Percentiles rank a stretch among this genome's conserved stretches.
These are phyloP conservation scores for Quercus lobata DNA, from an alignment of 331 rosid species.

Conservation along the genomic window DNA sequence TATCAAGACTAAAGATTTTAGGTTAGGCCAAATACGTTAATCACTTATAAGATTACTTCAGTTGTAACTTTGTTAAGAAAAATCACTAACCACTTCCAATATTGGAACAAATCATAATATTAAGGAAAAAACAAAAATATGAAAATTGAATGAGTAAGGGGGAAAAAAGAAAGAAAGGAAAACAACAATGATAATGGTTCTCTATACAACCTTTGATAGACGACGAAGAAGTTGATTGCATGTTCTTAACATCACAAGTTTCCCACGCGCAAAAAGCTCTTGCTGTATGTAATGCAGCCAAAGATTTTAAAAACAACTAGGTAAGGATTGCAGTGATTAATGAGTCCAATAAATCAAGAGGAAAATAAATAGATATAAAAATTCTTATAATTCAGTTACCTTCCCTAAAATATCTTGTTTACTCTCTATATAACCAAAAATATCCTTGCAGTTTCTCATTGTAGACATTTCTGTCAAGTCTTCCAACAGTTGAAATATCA, in stretches of 20 bases:
- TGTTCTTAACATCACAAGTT: slow-evolving; percentile 96
- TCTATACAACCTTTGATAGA: slow-evolving; percentile 70
- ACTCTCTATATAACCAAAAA: slow-evolving; percentile 94
- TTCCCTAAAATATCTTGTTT: slow-evolving; percentile 93
- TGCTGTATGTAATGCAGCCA: slow-evolving; percentile 52
- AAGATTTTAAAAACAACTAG: slow-evolving; percentile 11
- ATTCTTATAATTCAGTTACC: slow-evolving; percentile 34
- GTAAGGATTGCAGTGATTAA: slow-evolving; percentile 5
- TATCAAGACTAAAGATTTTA: too few relatives aligned
- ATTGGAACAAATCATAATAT: neutral
- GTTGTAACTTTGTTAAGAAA: neutral
- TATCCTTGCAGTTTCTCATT: slow-evolving; percentile 94
- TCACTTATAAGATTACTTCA: neutral
- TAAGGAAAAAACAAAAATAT: neutral
- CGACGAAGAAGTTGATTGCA: slow-evolving; percentile 99
- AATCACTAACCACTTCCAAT: neutral
- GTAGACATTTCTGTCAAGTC: slow-evolving; percentile 99
- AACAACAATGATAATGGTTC: neutral
- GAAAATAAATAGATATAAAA: neutral
- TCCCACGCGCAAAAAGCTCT: slow-evolving; percentile 97
- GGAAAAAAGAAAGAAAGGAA: neutral
- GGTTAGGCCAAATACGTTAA: too few relatives aligned
- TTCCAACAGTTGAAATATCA: slow-evolving; percentile 96
- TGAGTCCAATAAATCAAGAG: slow-evolving; percentile 4
- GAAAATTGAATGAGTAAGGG: too few relatives aligned